Conservation (phyloP, 75 land plant species). For the Pinus taeda region DNA sequence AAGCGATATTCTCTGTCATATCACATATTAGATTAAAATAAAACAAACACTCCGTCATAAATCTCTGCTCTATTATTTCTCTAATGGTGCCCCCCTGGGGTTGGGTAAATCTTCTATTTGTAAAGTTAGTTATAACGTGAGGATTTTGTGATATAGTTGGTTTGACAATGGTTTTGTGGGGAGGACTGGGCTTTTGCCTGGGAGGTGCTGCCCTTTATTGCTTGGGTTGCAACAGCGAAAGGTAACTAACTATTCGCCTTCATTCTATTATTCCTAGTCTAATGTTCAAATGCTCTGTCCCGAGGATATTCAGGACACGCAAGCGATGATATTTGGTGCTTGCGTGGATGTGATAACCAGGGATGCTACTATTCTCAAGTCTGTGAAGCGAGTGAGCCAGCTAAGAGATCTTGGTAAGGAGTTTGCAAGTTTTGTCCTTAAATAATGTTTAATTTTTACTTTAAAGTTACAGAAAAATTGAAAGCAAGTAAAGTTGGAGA, state of each 20-base stretch:
- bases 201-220: slow-evolving; percentile 88
- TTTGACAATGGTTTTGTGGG: slow-evolving; percentile 79
- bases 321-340: neutral
- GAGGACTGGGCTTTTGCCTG: slow-evolving; percentile 82
- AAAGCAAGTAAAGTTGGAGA: too few species aligned
- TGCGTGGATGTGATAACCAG: slow-evolving; percentile 30
- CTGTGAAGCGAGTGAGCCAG: slow-evolving; percentile 76
- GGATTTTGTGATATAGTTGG: too few species aligned
- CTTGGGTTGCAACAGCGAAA: slow-evolving; percentile 75
- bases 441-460: too few species aligned
- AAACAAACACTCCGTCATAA: too few species aligned
- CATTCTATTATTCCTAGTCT: neutral
- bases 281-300: neutral
- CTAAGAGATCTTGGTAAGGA: slow-evolving; percentile 76
- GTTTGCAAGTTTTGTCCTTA: neutral
- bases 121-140: too few species aligned
- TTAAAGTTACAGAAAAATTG: too few species aligned
- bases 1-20: too few species aligned
- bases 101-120: too few species aligned
- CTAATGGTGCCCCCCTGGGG: too few species aligned
- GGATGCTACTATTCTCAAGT: slow-evolving; percentile 77
- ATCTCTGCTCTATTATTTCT: too few species aligned
- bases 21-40: too few species aligned
- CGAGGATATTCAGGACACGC: neutral
- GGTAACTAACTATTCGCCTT: slow-evolving; percentile 24